Percentiles rank a stretch among this genome's conserved stretches.
Evolutionary conservation across 768 basidiomycete genomes (phyloP).

Genomic region (Gautieria morchelliformis): DNA sequence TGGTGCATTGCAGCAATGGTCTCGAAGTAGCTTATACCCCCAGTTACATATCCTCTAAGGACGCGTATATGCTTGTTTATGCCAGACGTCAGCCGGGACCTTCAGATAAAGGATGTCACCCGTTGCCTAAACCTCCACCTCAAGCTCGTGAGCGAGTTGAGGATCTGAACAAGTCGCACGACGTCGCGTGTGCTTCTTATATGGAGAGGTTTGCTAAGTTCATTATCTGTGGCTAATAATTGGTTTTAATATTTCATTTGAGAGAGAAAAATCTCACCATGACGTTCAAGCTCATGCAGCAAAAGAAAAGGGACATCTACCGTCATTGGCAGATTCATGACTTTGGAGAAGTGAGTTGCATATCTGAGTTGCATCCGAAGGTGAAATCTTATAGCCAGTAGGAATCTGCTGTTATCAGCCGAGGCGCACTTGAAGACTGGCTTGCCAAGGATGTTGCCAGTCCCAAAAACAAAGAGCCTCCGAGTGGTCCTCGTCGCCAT

Average conservation of each 20-base stretch:
- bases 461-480: background rate
- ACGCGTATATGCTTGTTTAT: constrained; percentile 96
- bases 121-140: constrained; percentile 38
- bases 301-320: constrained; percentile 52
- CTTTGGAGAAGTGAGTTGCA: constrained; percentile 34
- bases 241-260: background rate
- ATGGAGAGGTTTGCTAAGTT: constrained; percentile 32
- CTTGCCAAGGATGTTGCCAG: constrained; percentile 28
- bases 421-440: constrained; percentile 53
- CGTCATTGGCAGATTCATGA: constrained; percentile 46
- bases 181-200: constrained; percentile 42
- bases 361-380: background rate
- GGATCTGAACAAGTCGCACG: constrained; percentile 45
- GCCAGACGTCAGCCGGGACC: constrained; percentile 31
- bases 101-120: constrained; percentile 2
- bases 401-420: constrained; percentile 53
- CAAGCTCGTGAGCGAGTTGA: constrained; percentile 46
- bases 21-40: background rate
- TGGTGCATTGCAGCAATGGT: background rate
- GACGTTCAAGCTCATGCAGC: constrained; percentile 41
- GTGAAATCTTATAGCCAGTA: constrained; percentile 15
- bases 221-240: background rate
- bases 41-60: constrained; percentile 60
- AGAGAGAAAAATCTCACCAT: constrained; percentile 26
- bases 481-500: background rate